These are phyloP conservation scores for Hortiboletus campestris DNA, from an alignment of 768 basidiomycete species.

Conservation along the genomic window DNA sequence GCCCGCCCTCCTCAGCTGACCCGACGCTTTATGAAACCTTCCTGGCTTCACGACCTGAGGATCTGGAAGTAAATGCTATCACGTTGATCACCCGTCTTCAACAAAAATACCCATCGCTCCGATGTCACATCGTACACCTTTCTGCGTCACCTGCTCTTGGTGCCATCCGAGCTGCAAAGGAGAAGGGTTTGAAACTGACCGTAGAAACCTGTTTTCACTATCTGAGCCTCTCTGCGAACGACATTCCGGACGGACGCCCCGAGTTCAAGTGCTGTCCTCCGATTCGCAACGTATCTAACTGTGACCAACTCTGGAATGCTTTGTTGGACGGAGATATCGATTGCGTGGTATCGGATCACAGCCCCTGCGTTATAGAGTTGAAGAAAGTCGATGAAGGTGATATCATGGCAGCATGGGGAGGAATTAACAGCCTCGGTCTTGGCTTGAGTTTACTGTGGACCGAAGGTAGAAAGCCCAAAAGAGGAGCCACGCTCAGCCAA, in stretches of 20 bases:
- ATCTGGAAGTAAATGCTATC: constrained; percentile 81
- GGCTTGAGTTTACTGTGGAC: constrained; percentile 91
- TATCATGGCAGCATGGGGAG: constrained; percentile 92
- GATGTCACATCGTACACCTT: constrained; percentile 94
- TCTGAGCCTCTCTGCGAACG: constrained; percentile 69
- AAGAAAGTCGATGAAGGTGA: constrained; percentile 78
- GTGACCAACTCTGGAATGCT: constrained; percentile 77
- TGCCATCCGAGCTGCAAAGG: constrained; percentile 65
- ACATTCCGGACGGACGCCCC: constrained; percentile 72
- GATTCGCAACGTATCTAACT: constrained; percentile 71
- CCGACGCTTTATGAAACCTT: constrained; percentile 73
- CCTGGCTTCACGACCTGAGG: constrained; percentile 77
- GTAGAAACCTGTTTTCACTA: constrained; percentile 99
- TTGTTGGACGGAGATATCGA: constrained; percentile 82
- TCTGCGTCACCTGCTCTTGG: constrained; percentile 84
- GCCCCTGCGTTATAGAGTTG: constrained; percentile 80
- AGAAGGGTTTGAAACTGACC: constrained; percentile 66
- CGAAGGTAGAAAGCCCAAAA: constrained; percentile 56
- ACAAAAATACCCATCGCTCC: constrained; percentile 58
- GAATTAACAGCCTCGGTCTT: constrained; percentile 87
- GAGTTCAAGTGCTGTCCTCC: constrained; percentile 98
- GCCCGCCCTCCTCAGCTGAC: constrained; percentile 33
- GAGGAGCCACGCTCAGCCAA: constrained; percentile 53
- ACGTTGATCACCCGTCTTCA: constrained; percentile 69
- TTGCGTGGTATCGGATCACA: constrained; percentile 95